Conservation (phyloP, 1,139 yeast genomes). For the Nakaseomyces kungkrabaensis region DNA sequence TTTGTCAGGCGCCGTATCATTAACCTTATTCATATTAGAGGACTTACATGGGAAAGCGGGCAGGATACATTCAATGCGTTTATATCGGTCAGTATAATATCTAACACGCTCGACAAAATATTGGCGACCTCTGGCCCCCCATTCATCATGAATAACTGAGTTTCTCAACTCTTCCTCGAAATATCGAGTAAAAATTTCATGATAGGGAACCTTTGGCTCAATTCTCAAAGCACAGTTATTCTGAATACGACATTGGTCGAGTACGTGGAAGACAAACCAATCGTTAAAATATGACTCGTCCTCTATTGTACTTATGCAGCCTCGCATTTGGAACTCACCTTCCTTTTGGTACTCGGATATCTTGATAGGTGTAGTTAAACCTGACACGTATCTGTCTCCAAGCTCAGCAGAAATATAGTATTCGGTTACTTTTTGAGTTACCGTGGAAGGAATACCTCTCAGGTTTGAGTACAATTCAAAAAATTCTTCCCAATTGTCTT, state of each 20-base stretch:
- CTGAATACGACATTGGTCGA: slow-evolving; percentile 27
- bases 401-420: slow-evolving; percentile 12
- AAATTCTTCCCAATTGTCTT: slow-evolving; percentile 23
- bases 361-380: slow-evolving; percentile 18
- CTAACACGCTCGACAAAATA: slow-evolving; percentile 36
- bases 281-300: slow-evolving; percentile 28
- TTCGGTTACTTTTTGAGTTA: slow-evolving; percentile 16
- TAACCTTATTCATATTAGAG: slow-evolving; percentile 46
- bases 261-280: slow-evolving; percentile 31
- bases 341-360: slow-evolving; percentile 25
- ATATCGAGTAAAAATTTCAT: slow-evolving; percentile 28
- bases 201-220: slow-evolving; percentile 15
- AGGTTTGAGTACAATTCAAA: slow-evolving; percentile 5
- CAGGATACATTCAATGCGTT: slow-evolving; percentile 44
- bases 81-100: slow-evolving; percentile 40
- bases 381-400: slow-evolving; percentile 16
- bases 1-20: slow-evolving; percentile 41
- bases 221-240: slow-evolving; percentile 13
- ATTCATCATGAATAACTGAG: slow-evolving; percentile 38
- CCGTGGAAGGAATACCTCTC: slow-evolving; percentile 8
- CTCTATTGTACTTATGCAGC: slow-evolving; percentile 28
- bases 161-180: slow-evolving; percentile 41
- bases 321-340: slow-evolving; percentile 30
- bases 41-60: slow-evolving; percentile 63
- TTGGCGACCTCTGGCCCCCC: slow-evolving; percentile 39